These are phyloP conservation scores for Mycena capillaripes DNA, from an alignment of 768 basidiomycete species.

Conservation along the genomic window DNA sequence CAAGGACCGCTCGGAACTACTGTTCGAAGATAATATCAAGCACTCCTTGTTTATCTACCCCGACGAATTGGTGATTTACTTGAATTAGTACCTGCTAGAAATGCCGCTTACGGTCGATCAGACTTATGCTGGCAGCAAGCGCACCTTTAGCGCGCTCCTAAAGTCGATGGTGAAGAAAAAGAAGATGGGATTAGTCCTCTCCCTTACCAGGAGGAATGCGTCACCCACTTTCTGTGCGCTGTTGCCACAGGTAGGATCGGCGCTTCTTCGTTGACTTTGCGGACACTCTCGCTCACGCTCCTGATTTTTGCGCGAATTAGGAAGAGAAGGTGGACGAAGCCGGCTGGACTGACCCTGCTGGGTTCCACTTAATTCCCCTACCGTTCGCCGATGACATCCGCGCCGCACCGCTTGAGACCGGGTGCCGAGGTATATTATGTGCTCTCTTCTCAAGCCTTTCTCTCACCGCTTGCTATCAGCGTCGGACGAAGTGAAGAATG, in stretches of 20 bases:
- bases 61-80: constrained; percentile 80
- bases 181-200: constrained; percentile 85
- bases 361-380: constrained; percentile 93
- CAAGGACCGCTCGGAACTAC: constrained; percentile 77
- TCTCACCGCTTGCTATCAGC: constrained; percentile 57
- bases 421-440: constrained; percentile 66
- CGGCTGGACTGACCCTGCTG: constrained; percentile 87
- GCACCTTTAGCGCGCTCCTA: constrained; percentile 91
- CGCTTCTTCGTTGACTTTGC: neutral
- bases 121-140: constrained; percentile 90
- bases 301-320: constrained; percentile 55
- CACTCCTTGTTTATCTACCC: constrained; percentile 95
- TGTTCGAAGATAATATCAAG: constrained; percentile 92
- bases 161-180: constrained; percentile 86
- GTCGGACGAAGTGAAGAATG: constrained; percentile 73
- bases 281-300: neutral
- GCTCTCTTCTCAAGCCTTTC: neutral
- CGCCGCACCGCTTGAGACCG: constrained; percentile 76
- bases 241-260: constrained; percentile 81
- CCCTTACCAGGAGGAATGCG: constrained; percentile 77
- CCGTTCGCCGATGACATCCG: constrained; percentile 97
- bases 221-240: constrained; percentile 87
- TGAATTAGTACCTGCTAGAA: neutral
- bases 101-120: constrained; percentile 46
- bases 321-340: constrained; percentile 78